Conservation (phyloP, 495 filamentous ascomycete species). For the Mycothermus thermophilus region DNA sequence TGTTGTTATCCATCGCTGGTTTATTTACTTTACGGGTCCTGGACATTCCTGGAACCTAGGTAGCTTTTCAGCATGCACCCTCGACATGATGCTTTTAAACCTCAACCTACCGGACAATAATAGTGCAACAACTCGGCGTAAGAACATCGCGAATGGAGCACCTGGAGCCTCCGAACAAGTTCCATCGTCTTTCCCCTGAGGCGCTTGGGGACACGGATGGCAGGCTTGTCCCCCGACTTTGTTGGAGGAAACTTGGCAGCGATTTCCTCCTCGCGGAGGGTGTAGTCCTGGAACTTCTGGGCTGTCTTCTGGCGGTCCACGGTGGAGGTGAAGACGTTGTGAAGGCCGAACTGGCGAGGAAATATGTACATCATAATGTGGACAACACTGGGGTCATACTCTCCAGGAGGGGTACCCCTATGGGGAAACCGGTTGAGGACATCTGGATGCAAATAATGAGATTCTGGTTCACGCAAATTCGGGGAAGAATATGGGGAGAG, state of each 20-base stretch:
- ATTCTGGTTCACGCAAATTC: background rate
- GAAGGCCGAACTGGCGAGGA: conserved; percentile 74
- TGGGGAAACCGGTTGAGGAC: conserved; percentile 64
- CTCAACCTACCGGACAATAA: conserved; percentile 53
- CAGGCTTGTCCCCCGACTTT: conserved; percentile 5
- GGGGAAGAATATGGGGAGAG: background rate
- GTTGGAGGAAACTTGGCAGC: conserved; percentile 19
- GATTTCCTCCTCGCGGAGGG: conserved; percentile 73
- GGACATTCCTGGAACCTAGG: conserved; percentile 2
- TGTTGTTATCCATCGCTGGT: too few species aligned
- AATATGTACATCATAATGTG: conserved; percentile 89
- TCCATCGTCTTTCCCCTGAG: conserved; percentile 47
- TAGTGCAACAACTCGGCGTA: conserved; percentile 63
- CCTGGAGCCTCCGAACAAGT: conserved; percentile 55
- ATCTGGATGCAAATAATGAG: conserved; percentile 38
- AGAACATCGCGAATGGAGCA: conserved; percentile 55
- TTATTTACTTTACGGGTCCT: background rate
- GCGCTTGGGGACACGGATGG: conserved; percentile 53
- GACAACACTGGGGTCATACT: conserved; percentile 40
- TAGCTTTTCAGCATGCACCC: background rate
- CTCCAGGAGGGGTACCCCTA: conserved; percentile 3
- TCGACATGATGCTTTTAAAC: too few species aligned
- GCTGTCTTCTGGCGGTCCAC: conserved; percentile 49
- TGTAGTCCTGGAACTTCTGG: conserved; percentile 68
- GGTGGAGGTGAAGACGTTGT: conserved; percentile 74